Percentiles rank a stretch among this genome's conserved stretches.
Evolutionary conservation across 495 filamentous ascomycete genomes (phyloP).

Genomic region (Hypomontagnella monticulosa): DNA sequence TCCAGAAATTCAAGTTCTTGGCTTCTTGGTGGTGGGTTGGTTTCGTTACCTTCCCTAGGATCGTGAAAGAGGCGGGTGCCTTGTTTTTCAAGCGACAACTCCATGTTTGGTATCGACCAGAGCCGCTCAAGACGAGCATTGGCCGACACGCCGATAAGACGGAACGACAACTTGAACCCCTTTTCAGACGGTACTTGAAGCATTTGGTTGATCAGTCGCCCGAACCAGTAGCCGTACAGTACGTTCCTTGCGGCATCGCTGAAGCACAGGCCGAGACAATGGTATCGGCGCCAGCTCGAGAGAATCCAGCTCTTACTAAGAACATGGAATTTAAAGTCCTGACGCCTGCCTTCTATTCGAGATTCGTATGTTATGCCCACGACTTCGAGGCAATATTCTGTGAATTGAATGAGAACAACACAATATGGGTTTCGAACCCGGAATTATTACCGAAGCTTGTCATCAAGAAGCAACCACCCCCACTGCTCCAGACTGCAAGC

Average conservation of each 20-base stretch:
- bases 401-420: conserved; percentile 61
- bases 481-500: conserved; percentile 37
- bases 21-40: conserved; percentile 69
- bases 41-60: conserved; percentile 69
- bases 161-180: conserved; percentile 59
- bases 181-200: conserved; percentile 63
- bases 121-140: conserved; percentile 63
- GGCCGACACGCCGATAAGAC: conserved; percentile 54
- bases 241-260: conserved; percentile 59
- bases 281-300: conserved; percentile 42
- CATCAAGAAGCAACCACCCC: conserved; percentile 44
- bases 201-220: conserved; percentile 54
- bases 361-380: conserved; percentile 63
- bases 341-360: conserved; percentile 68
- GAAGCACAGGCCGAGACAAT: conserved; percentile 47
- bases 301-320: conserved; percentile 20
- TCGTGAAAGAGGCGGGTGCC: conserved; percentile 63
- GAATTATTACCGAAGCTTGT: conserved; percentile 55
- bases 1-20: conserved; percentile 59
- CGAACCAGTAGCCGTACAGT: conserved; percentile 56
- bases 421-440: conserved; percentile 60
- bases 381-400: conserved; percentile 60
- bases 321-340: conserved; percentile 61
- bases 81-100: conserved; percentile 64
- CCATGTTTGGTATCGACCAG: conserved; percentile 67